Conservation (phyloP, 2,329 filamentous ascomycete species). For the Trichoderma semiorbis region DNA sequence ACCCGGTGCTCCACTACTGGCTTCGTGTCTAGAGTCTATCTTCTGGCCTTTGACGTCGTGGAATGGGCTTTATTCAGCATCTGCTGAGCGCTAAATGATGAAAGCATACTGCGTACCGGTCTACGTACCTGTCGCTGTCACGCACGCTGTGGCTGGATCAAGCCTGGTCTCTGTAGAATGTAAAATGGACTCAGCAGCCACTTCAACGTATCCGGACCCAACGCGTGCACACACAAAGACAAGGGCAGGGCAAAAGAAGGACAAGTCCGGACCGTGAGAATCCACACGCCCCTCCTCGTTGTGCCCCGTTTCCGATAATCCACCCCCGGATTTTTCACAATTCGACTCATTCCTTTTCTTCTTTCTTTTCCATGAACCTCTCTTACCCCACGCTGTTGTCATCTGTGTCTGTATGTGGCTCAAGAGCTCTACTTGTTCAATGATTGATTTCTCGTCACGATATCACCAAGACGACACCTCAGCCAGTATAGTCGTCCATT, state of each 20-base stretch:
- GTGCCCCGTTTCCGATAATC: constrained; percentile 16
- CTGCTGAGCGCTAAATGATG: not conserved
- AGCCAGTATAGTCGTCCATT: not conserved
- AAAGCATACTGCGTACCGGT: not conserved
- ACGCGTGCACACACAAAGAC: not conserved
- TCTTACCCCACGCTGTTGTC: constrained; percentile 13
- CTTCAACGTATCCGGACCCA: not conserved
- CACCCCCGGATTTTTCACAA: constrained; percentile 20
- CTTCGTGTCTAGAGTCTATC: not conserved
- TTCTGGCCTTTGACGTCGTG: not conserved
- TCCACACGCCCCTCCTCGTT: constrained; percentile 13
- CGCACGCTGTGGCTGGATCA: not conserved
- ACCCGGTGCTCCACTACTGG: constrained; percentile 7
- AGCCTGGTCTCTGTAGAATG: not conserved
- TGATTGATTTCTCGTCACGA: not conserved
- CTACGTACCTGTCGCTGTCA: not conserved
- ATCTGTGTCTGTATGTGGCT: constrained; percentile 7
- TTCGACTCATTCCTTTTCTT: constrained; percentile 17
- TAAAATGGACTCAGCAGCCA: not conserved
- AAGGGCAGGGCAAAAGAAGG: not conserved
- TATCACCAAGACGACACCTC: not conserved
- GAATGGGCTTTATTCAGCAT: not conserved
- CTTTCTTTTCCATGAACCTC: constrained; percentile 12
- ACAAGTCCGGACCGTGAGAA: constrained; percentile 13
- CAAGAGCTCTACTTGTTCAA: not conserved